Conservation (phyloP, 768 basidiomycete genomes). For the Solioccasus polychromus region DNA sequence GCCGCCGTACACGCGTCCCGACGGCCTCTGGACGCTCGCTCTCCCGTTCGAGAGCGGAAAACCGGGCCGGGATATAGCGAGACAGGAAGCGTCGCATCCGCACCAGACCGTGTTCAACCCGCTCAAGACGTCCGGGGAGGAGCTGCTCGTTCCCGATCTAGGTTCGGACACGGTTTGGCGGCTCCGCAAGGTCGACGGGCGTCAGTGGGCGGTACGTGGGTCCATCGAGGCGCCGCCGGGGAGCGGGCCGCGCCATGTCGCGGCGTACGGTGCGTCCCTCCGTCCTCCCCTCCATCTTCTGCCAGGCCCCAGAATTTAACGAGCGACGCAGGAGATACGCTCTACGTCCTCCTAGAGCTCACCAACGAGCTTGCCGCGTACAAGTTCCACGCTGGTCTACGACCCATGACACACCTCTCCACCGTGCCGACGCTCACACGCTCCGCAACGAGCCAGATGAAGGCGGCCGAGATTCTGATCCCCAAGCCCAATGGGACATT, state of each 20-base stretch:
- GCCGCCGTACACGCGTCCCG: conserved; percentile 42
- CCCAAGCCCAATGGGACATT: conserved; percentile 50
- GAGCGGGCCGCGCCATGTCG: conserved; percentile 70
- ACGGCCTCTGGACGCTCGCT: conserved; percentile 35
- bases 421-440: conserved; percentile 50
- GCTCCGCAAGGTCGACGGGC: conserved; percentile 42
- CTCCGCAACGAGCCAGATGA: conserved; percentile 46
- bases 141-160: conserved; percentile 73
- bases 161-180: conserved; percentile 69
- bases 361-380: conserved; percentile 57
- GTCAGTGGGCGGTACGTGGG: conserved; percentile 49
- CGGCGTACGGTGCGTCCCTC: conserved; percentile 50
- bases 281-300: too few species aligned
- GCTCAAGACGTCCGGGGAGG: conserved; percentile 44
- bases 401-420: conserved; percentile 35
- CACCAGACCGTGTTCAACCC: conserved; percentile 58
- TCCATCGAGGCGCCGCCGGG: conserved; percentile 51
- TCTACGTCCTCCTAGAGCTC: conserved; percentile 72
- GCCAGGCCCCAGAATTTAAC: too few species aligned
- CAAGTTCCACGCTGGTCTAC: conserved; percentile 43
- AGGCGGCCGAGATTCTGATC: conserved; percentile 68
- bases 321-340: conserved; percentile 46
- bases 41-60: conserved; percentile 40
- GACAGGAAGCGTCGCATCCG: conserved; percentile 74
- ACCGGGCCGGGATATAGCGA: conserved; percentile 58